Base-by-base conservation (phyloP, 805 yeast genomes). In the Zygotorulaspora danielsina region DNA sequence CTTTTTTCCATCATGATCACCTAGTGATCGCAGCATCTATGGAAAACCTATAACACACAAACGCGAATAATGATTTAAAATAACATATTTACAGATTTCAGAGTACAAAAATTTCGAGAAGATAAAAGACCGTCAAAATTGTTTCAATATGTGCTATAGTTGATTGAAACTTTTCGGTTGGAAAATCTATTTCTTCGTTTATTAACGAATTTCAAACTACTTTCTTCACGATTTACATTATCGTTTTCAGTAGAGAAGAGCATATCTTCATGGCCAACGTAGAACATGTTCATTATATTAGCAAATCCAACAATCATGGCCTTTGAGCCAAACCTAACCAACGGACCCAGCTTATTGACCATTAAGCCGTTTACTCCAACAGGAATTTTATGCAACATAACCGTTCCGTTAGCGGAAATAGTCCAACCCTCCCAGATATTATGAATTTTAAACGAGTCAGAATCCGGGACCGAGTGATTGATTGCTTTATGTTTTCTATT, bases 351-450 rank as follows among this genome's bases (percentile, higher is more conserved):
- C 17, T 70, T 66, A 40, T 78, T 74, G 11, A 76, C 72, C 27
- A 79, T 53, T 32, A 80, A 59, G 5, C 76, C 73, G 38, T 63
- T 63, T 3, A 67, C 61, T 3, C 67, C 67, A 22, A 65, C 65
- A 3, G 82, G 79, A 9, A 86, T 73, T 25, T 77, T 76, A 51
- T 80, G 83, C 37, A 69, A 70, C 18, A 72, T 65, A 13, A 82
- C 69, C 32, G 71, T 70, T 0, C 95, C 95, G 39, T 73, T 71
- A n/a, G 79, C 76, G 4, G 74, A 70, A 66, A 86, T 74, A 2
- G 87, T 79, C 73, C 86, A 86, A 1, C 93, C 94, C 58, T 85
- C 89, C 93, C 94, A 84, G 8, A 72, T 55, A 39, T 69, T 69
- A 34, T 64, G 63, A 15, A 70, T 49, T 33, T 65, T 54, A 39